A percentile compares a stretch with the other conserved stretches of the same genome.
Conservation (phyloP, 345 rosid species). For the Garcia nutans region DNA sequence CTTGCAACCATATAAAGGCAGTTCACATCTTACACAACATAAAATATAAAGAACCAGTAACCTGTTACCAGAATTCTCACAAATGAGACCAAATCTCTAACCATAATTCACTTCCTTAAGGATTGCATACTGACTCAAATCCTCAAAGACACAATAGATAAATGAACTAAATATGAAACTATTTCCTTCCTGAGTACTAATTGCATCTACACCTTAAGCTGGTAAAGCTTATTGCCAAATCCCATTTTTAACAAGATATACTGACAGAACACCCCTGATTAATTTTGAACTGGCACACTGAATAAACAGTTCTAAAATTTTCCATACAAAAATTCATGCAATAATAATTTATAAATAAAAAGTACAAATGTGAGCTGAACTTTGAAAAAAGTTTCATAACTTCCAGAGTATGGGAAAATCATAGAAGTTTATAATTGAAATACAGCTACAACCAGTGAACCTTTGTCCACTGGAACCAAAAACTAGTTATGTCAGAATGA, state of each 20-base stretch:
- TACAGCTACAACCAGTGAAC: neutral
- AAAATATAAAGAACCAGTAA: neutral
- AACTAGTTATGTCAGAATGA: neutral
- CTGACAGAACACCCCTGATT: too few species aligned
- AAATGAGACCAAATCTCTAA: neutral
- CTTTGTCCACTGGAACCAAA: neutral
- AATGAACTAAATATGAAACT: neutral
- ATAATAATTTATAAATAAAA: neutral
- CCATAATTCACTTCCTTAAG: neutral
- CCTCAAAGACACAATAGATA: neutral
- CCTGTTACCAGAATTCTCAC: neutral
- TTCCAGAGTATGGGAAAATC: neutral
- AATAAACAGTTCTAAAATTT: conserved; percentile 5
- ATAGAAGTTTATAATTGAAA: neutral
- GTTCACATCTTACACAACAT: neutral
- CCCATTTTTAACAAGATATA: neutral
- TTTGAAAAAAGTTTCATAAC: neutral
- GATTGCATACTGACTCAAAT: neutral
- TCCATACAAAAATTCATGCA: neutral
- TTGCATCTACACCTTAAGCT: neutral
- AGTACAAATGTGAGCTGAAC: neutral
- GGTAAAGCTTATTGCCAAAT: neutral
- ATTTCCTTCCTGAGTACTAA: neutral
- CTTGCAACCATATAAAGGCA: neutral
- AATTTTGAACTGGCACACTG: neutral